A percentile compares a stretch with the other conserved stretches of the same genome.
Conservation (phyloP, 208 protist species). For the Zelonia costaricensis region DNA sequence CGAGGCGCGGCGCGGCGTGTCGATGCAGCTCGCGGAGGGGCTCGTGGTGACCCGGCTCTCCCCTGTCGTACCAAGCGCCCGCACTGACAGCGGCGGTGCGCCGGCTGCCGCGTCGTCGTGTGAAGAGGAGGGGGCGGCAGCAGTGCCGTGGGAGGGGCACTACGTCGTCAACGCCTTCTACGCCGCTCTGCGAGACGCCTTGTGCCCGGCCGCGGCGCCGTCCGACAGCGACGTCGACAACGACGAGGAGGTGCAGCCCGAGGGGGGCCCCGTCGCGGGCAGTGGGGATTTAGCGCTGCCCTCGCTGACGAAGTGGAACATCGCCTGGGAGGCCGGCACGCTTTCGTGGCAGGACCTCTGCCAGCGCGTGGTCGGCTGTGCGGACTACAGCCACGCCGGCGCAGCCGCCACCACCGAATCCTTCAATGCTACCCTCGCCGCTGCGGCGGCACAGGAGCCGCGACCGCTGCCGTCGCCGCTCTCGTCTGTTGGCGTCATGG, state of each 20-base stretch:
- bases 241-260: neutral
- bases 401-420: too few relatives aligned
- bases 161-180: slow-evolving; percentile 31
- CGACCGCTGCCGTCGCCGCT: slow-evolving; percentile 8
- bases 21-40: slow-evolving; percentile 19
- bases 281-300: neutral
- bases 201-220: neutral
- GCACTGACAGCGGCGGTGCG: too few relatives aligned
- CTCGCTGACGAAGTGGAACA: slow-evolving; percentile 16
- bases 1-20: slow-evolving; percentile 10
- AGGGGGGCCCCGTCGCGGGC: too few relatives aligned
- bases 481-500: slow-evolving; percentile 14
- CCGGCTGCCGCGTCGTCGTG: neutral
- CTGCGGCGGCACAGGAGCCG: neutral
- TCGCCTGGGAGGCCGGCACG: slow-evolving; percentile 45
- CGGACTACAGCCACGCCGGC: slow-evolving; percentile 37
- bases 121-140: neutral
- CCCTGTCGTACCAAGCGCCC: neutral
- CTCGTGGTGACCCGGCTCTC: slow-evolving; percentile 22
- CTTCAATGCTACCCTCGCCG: slow-evolving; percentile 48
- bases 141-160: slow-evolving; percentile 13
- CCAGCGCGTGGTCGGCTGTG: slow-evolving; percentile 53
- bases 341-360: slow-evolving; percentile 58
- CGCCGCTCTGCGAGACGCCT: slow-evolving; percentile 14
- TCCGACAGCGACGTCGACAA: neutral